Evolutionary conservation across 306 rosid genomes (phyloP).

Genomic region (Gastrolobium villosum): DNA sequence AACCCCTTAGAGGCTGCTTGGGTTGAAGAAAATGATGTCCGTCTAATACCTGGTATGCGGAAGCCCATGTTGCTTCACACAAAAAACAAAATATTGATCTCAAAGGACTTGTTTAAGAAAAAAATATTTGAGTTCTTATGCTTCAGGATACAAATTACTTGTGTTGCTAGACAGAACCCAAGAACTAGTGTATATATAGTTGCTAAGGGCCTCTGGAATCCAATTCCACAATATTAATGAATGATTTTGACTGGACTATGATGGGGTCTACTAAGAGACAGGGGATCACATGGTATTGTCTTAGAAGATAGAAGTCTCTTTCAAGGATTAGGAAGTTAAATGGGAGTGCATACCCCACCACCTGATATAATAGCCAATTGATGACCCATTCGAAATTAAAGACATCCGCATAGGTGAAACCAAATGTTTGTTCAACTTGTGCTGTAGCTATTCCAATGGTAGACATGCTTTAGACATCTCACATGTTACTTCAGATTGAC

Average conservation of each 20-base stretch:
- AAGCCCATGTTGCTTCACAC: conserved; percentile 43
- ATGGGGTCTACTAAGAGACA: background rate
- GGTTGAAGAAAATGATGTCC: conserved; percentile 17
- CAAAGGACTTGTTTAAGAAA: conserved; percentile 23
- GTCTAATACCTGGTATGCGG: conserved; percentile 18
- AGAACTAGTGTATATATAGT: background rate
- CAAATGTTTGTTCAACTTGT: background rate
- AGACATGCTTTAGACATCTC: background rate
- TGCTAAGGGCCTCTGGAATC: background rate
- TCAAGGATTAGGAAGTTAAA: background rate
- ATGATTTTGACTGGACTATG: background rate
- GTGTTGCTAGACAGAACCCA: conserved; percentile 12
- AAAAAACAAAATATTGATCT: background rate
- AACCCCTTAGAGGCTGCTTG: conserved; percentile 17
- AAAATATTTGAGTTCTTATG: background rate
- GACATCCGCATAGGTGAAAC: background rate
- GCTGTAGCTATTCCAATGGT: background rate
- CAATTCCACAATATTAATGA: background rate
- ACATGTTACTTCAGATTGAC: too few relatives aligned
- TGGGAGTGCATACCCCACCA: background rate
- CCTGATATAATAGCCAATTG: background rate
- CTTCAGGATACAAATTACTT: background rate
- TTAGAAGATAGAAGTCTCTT: background rate
- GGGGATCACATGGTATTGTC: conserved; percentile 43
- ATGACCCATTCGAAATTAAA: background rate